These are phyloP conservation scores for Exophiala sideris DNA, from an alignment of 2,329 filamentous ascomycete species.

Conservation along the genomic window DNA sequence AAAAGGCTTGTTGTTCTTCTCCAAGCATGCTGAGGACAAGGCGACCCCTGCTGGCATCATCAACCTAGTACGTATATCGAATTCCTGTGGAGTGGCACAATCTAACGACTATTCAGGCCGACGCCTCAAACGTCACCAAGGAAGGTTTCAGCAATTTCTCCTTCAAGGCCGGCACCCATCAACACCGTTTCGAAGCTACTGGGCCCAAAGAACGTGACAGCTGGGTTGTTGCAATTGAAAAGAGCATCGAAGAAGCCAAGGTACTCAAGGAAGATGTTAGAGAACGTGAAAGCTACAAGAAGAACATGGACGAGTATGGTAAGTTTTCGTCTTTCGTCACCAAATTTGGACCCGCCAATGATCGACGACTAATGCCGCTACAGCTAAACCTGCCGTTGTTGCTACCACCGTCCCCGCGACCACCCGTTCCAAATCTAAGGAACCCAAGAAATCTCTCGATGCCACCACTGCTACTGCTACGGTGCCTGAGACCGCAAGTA, in stretches of 20 bases:
- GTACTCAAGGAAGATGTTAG: conserved; percentile 69
- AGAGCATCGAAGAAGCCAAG: conserved; percentile 81
- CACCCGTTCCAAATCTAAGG: conserved; percentile 35
- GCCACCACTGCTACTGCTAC: conserved; percentile 16
- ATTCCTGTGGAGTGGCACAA: conserved; percentile 45
- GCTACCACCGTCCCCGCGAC: conserved; percentile 32
- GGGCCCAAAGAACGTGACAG: conserved; percentile 76
- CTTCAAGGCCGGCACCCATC: conserved; percentile 80
- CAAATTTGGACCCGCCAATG: conserved; percentile 9
- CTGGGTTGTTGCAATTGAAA: conserved; percentile 83
- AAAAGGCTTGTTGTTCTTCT: conserved; percentile 90
- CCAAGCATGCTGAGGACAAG: conserved; percentile 81
- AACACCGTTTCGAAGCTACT: conserved; percentile 88
- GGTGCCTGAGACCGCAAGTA: conserved; percentile 22
- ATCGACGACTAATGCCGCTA: conserved; percentile 28
- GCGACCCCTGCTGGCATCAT: conserved; percentile 74
- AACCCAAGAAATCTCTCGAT: conserved; percentile 33
- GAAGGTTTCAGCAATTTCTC: conserved; percentile 78
- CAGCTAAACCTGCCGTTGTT: conserved; percentile 44
- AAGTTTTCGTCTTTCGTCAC: conserved; percentile 35
- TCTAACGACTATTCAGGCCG: conserved; percentile 45
- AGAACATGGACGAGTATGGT: conserved; percentile 69
- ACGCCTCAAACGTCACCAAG: conserved; percentile 68
- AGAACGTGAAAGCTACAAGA: conserved; percentile 84
- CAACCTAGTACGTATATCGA: conserved; percentile 65